These are phyloP conservation scores for Phytophthora parvispora DNA, from an alignment of 352 stramenopile species.

Conservation along the genomic window DNA sequence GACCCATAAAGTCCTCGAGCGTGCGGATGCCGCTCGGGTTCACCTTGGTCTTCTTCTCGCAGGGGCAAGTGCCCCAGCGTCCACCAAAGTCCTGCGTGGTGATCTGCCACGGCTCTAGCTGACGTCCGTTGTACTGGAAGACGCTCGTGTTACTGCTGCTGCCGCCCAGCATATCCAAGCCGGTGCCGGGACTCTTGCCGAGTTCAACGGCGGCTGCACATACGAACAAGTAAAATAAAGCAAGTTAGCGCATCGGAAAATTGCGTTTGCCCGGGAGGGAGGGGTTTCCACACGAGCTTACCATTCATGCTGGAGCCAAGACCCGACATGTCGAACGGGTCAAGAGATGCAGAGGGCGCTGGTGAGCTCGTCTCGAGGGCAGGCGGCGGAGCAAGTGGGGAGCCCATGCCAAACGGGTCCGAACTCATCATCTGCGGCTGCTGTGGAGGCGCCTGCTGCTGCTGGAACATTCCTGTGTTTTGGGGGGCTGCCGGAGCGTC, in stretches of 20 bases:
- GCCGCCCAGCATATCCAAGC: constrained; percentile 39
- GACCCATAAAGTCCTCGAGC: constrained; percentile 86
- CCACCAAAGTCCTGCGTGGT: constrained; percentile 90
- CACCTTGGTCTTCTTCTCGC: constrained; percentile 89
- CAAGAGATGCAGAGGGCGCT: constrained; percentile 46
- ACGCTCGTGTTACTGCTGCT: constrained; percentile 37
- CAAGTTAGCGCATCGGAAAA: no score
- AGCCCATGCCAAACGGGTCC: constrained; percentile 79
- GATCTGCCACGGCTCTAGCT: constrained; percentile 87
- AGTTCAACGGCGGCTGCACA: constrained; percentile 52
- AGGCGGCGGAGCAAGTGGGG: constrained; percentile 42
- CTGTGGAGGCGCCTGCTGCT: constrained; percentile 38
- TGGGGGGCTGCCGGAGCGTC: constrained; percentile 56
- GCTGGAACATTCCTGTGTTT: constrained; percentile 44
- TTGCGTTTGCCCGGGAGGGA: no score
- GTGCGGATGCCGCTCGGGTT: constrained; percentile 82
- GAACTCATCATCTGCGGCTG: constrained; percentile 44
- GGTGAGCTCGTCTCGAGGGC: constrained; percentile 39
- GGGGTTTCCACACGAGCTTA: constrained; percentile 27
- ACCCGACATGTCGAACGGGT: constrained; percentile 84
- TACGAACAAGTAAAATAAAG: constrained; percentile 18
- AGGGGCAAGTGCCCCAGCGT: constrained; percentile 85
- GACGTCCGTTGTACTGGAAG: constrained; percentile 87
- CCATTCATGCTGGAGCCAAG: constrained; percentile 77
- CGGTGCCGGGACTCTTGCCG: constrained; percentile 43